phyloP scores from a whole-genome alignment of 345 rosid species.

The Bretschneidera sinensis region DNA sequence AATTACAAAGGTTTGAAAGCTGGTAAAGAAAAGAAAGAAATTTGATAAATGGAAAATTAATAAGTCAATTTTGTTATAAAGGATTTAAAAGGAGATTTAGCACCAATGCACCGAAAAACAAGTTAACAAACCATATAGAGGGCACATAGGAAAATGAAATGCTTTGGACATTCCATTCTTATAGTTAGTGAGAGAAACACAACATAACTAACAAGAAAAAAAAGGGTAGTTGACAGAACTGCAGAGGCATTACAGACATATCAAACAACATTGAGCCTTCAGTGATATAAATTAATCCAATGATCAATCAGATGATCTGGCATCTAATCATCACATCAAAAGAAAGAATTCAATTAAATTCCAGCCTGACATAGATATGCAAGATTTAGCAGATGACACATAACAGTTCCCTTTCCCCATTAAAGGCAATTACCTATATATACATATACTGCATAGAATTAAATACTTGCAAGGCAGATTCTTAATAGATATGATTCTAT shows the following conservation, averaged over 20 bases:
- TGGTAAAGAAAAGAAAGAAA: neutral
- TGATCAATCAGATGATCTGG: neutral
- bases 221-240: neutral
- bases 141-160: too few relatives aligned
- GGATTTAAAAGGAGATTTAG: neutral
- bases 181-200: neutral
- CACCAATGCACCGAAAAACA: too few relatives aligned
- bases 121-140: too few relatives aligned
- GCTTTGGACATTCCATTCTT: neutral
- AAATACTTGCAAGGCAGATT: too few relatives aligned
- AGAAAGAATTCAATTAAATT: neutral
- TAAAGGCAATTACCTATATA: too few relatives aligned
- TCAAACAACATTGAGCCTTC: neutral
- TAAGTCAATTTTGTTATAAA: neutral
- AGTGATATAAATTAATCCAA: neutral
- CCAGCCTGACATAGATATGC: neutral
- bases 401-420: neutral
- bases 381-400: neutral
- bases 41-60: neutral
- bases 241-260: neutral
- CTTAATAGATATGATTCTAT: neutral
- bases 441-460: too few relatives aligned
- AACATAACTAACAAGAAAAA: neutral
- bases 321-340: neutral
- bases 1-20: neutral